Percentiles rank a stretch among this genome's conserved stretches.
Conservation (phyloP, 2,329 filamentous ascomycete species). For the Paracoccidioides lutzii region DNA sequence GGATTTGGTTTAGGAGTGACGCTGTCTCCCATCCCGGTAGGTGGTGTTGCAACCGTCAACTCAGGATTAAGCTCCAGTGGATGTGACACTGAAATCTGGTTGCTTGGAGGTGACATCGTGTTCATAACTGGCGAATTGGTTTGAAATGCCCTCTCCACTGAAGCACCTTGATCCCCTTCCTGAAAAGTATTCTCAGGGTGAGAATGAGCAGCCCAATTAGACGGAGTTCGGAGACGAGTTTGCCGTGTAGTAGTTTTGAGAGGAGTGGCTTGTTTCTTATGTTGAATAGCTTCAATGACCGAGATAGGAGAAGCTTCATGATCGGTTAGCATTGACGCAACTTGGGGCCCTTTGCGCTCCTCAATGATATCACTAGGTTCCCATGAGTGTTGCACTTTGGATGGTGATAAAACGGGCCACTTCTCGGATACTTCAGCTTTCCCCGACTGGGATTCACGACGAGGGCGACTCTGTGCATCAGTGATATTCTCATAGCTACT, state of each 20-base stretch:
- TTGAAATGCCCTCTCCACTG: background rate
- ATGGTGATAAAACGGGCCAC: constrained; percentile 7
- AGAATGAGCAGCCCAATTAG: background rate
- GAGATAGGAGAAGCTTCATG: background rate
- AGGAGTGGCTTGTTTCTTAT: background rate
- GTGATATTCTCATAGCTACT: constrained; percentile 2
- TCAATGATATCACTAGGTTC: background rate
- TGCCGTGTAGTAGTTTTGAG: background rate
- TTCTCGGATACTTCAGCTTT: constrained; percentile 7
- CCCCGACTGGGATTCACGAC: background rate
- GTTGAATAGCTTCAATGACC: background rate
- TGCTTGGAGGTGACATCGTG: background rate
- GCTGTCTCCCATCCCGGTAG: background rate
- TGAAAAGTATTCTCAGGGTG: background rate
- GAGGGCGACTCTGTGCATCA: constrained; percentile 4
- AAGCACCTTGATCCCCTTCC: background rate
- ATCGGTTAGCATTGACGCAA: background rate
- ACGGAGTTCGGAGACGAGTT: background rate
- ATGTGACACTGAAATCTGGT: background rate
- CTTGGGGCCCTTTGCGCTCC: background rate
- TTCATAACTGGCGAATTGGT: background rate
- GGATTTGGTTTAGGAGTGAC: constrained; percentile 5
- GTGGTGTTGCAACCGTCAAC: background rate
- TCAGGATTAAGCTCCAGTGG: background rate
- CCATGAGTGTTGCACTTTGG: background rate